Conservation (phyloP, 2,329 filamentous ascomycete species). For the Colletotrichum abscissum region DNA sequence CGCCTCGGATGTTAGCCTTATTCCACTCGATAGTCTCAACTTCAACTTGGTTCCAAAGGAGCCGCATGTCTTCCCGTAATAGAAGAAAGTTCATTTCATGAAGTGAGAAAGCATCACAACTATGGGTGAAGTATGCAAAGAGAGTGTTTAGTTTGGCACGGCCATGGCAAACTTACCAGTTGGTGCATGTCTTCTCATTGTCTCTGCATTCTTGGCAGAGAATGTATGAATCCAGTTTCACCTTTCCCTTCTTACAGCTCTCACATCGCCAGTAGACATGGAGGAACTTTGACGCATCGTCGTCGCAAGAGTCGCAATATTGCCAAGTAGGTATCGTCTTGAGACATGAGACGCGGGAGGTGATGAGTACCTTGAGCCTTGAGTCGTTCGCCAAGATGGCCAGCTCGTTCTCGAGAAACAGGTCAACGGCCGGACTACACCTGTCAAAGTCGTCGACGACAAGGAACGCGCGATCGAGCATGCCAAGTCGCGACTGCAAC, state of each 20-base stretch:
- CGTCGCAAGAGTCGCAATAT: constrained; percentile 6
- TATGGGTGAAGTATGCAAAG: background rate
- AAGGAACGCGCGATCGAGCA: constrained; percentile 3
- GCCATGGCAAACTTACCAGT: background rate
- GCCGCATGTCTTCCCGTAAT: background rate
- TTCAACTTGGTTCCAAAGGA: background rate
- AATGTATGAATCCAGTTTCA: background rate
- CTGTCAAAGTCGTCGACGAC: constrained; percentile 1
- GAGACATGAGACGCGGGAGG: constrained; percentile 8
- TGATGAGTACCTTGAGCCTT: constrained; percentile 11
- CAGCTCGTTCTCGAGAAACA: constrained; percentile 15
- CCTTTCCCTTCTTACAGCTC: background rate
- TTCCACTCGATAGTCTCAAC: background rate
- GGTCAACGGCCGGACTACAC: background rate
- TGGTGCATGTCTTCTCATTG: background rate
- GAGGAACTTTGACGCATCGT: background rate
- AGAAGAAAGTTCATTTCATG: background rate
- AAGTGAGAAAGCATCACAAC: background rate
- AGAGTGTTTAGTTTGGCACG: background rate
- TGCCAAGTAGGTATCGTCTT: background rate
- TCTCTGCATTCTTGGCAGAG: constrained; percentile 13
- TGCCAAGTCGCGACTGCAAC: constrained; percentile 3
- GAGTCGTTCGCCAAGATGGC: background rate
- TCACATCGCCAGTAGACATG: constrained; percentile 4
- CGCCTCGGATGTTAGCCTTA: background rate